Percentiles rank a stretch among this genome's conserved stretches.
Evolutionary conservation across 345 rosid species (phyloP).

Genomic region (Eucalyptus pauciflora): DNA sequence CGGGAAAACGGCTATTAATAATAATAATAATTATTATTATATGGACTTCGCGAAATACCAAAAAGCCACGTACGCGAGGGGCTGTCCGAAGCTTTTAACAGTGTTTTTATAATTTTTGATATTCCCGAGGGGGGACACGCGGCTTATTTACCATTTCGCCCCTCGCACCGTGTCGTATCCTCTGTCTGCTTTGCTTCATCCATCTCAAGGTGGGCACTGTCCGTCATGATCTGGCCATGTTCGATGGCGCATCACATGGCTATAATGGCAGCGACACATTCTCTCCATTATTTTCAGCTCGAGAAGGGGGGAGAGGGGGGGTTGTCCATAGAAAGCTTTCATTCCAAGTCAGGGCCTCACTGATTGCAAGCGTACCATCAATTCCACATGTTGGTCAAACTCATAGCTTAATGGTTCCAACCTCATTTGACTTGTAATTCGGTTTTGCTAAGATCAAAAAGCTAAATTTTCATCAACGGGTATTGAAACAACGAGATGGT

Average conservation of each 20-base stretch:
- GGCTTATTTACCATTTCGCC: neutral
- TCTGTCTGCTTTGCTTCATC: neutral
- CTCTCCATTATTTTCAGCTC: neutral
- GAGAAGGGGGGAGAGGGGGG: neutral
- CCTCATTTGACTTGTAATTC: neutral
- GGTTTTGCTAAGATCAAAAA: neutral
- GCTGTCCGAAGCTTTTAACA: neutral
- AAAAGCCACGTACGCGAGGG: neutral
- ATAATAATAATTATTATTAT: neutral
- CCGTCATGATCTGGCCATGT: slow-evolving; percentile 17
- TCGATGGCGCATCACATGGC: neutral
- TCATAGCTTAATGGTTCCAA: neutral
- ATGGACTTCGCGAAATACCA: neutral
- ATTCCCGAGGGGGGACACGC: neutral
- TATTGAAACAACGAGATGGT: too few species aligned
- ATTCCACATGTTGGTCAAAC: neutral
- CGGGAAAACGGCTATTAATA: neutral
- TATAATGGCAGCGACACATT: neutral
- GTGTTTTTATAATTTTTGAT: neutral
- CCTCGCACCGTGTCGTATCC: neutral
- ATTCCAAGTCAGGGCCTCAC: neutral
- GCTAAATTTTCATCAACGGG: neutral
- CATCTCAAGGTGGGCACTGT: neutral
- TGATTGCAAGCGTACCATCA: neutral
- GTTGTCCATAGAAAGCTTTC: neutral